phyloP scores from a whole-genome alignment of 1,284 basidiomycete species.

The Vanrija sp. region DNA sequence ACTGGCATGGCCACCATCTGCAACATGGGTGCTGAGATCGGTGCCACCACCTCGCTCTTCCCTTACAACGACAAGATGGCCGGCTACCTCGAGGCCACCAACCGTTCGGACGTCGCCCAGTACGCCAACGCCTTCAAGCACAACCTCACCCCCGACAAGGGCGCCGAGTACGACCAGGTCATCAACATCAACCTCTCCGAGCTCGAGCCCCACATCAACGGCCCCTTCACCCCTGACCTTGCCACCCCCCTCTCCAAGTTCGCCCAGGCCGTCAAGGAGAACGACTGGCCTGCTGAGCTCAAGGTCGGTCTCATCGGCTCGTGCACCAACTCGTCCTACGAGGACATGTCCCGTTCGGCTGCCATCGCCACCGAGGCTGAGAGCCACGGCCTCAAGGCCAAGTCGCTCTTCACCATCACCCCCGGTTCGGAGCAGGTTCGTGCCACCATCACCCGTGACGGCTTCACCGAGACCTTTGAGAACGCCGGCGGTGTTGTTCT shows the following conservation, averaged over 20 bases:
- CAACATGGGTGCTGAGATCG: constrained; percentile 99
- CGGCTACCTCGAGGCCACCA: constrained; percentile 90
- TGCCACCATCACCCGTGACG: constrained; percentile 95
- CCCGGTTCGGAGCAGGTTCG: constrained; percentile 98
- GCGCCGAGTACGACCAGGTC: constrained; percentile 88
- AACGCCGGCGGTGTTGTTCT: constrained; percentile 86
- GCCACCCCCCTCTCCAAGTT: constrained; percentile 97
- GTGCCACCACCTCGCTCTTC: constrained; percentile 98
- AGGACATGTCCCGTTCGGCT: constrained; percentile 98
- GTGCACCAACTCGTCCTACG: constrained; percentile 99
- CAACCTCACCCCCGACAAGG: constrained; percentile 87
- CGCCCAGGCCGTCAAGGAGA: constrained; percentile 84
- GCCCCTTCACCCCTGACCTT: constrained; percentile 94
- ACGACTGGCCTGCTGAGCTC: constrained; percentile 94
- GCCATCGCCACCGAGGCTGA: constrained; percentile 87
- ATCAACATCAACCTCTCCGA: constrained; percentile 94
- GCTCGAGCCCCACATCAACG: constrained; percentile 99
- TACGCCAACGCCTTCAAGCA: constrained; percentile 87
- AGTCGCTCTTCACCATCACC: constrained; percentile 95
- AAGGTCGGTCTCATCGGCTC: constrained; percentile 97
- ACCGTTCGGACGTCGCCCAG: constrained; percentile 79
- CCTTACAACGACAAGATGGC: constrained; percentile 96
- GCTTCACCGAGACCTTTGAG: constrained; percentile 85
- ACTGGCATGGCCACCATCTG: constrained; percentile 98
- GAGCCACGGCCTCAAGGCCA: constrained; percentile 78